Percentiles rank a stretch among this genome's conserved stretches.
Conservation (phyloP, 495 filamentous ascomycete genomes). For the Tuber melanosporum region DNA sequence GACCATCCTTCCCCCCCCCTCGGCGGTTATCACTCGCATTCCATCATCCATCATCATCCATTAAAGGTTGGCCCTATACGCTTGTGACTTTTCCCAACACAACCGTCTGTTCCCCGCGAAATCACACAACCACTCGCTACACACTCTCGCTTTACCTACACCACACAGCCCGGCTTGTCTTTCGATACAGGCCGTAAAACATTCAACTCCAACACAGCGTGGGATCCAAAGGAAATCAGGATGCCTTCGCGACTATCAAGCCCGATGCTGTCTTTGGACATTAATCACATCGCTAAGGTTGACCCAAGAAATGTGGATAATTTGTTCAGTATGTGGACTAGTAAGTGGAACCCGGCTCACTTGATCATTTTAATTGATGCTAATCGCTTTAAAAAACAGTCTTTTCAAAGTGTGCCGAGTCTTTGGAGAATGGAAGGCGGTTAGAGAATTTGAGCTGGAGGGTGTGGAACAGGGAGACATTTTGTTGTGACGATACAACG, state of each 20-base stretch:
- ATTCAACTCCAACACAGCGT: background rate
- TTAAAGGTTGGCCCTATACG: background rate
- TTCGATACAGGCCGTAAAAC: slow-evolving; percentile 23
- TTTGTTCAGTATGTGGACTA: slow-evolving; percentile 96
- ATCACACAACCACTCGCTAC: background rate
- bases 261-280: slow-evolving; percentile 74
- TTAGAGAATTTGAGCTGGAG: slow-evolving; percentile 95
- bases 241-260: slow-evolving; percentile 62
- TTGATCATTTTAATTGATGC: slow-evolving; percentile 26
- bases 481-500: slow-evolving; percentile 67
- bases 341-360: slow-evolving; percentile 52
- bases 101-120: background rate
- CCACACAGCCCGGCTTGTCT: slow-evolving; percentile 10
- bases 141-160: slow-evolving; percentile 7
- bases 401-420: slow-evolving; percentile 90
- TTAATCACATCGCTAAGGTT: slow-evolving; percentile 82
- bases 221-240: background rate
- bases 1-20: background rate
- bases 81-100: slow-evolving; percentile 6
- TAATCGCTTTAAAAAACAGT: slow-evolving; percentile 52
- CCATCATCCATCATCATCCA: slow-evolving; percentile 14
- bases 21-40: slow-evolving; percentile 8
- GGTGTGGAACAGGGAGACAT: slow-evolving; percentile 91
- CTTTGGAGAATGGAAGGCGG: slow-evolving; percentile 84
- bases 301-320: slow-evolving; percentile 88